These are phyloP conservation scores for Phytomonas francai DNA, from an alignment of 208 protist species.

Conservation along the genomic window DNA sequence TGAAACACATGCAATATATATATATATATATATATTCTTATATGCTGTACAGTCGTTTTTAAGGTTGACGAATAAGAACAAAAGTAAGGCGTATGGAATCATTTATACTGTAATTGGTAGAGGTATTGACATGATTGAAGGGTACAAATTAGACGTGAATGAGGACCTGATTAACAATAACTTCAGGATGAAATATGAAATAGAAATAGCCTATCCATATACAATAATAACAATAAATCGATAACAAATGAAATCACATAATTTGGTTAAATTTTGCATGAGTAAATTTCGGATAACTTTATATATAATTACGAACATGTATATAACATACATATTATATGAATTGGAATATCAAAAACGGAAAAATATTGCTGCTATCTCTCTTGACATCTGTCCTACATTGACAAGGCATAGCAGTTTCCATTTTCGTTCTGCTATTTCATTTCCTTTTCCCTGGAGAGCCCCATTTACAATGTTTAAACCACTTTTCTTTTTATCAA, in stretches of 20 bases:
- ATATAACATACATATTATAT: neutral
- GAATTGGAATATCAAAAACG: neutral
- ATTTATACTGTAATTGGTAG: neutral
- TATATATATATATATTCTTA: neutral
- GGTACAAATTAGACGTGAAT: neutral
- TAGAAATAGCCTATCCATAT: neutral
- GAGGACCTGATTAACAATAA: neutral
- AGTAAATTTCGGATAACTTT: neutral
- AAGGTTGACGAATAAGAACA: neutral
- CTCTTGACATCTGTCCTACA: neutral
- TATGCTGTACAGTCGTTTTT: neutral
- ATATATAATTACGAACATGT: neutral
- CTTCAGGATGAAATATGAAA: neutral
- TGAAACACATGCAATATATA: neutral
- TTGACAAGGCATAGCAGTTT: neutral
- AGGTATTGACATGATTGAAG: neutral
- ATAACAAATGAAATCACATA: conserved; percentile 1
- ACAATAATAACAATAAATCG: neutral
- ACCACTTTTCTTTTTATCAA: neutral
- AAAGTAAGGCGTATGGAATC: neutral
- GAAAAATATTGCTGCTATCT: neutral
- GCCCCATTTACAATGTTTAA: neutral
- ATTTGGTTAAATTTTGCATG: neutral
- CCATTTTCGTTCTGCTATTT: neutral
- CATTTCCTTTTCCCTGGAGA: neutral